Base-by-base conservation (phyloP, 2,329 filamentous ascomycete species). In the Hymenoscyphus occultus region DNA sequence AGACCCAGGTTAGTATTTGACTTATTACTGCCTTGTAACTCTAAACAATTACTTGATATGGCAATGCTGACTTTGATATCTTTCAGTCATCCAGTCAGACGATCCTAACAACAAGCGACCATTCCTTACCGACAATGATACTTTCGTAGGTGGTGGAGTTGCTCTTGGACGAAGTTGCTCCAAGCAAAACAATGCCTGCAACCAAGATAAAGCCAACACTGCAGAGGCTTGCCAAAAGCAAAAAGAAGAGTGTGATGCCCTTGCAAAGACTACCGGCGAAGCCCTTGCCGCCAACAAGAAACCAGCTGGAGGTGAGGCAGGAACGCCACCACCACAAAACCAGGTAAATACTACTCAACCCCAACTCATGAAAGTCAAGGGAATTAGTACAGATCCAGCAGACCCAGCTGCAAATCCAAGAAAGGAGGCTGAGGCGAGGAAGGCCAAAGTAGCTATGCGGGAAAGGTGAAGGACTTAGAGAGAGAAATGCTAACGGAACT, bases 141-240 rank as follows among this genome's bases (percentile, higher is more conserved):
- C 79, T 48, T 89, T 90, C 73, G 82, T 82, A 48, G 83, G 83
- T 73, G 74, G 83, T 69, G 77, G 74, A 2, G 83, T 82, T 12
- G 87, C 87, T 28, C 76, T 83, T 51, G 82, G 87, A 76, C 81
- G 87, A 58, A 82, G 85, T 40, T 90, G 87, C 73, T 82, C 86
- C 67, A 54, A 72, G 85, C 71, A 89, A 77, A 83, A 86, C 77
- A 89, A 88, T 71, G 76, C 74, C 2, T 90, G 78, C 82, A 13
- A 77, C 86, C 68, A 81, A 81, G 35, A 83, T 83, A 19, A 65
- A 75, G 60, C 70, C 78, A 14, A 69, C 73, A 77, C 76, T 3
- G 68, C 72, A 16, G 68, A 72, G 13, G 81, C 86, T 64, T 90
- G 87, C 78, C 78, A 82, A 67, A 71, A 77, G 4, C 87, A 90